Conservation (phyloP, 108 stramenopile genomes). For the Craspedostauros australis region DNA sequence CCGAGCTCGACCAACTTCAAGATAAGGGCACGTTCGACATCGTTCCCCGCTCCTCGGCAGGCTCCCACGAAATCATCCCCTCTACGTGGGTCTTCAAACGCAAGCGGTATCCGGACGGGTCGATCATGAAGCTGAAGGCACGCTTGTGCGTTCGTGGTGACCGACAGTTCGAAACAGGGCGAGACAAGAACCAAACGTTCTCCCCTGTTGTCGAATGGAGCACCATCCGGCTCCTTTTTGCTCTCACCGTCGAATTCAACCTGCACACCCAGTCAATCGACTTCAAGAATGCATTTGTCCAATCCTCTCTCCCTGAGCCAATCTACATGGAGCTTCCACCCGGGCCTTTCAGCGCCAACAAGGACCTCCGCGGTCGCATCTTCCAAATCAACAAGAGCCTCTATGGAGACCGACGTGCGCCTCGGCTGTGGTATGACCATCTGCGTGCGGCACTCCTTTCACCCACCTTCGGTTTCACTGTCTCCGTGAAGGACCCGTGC, state of each 20-base stretch:
- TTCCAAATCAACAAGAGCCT: slow-evolving; percentile 18
- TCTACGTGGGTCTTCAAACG: slow-evolving; percentile 18
- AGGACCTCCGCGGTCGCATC: slow-evolving; percentile 1
- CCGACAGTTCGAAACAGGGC: slow-evolving; percentile 18
- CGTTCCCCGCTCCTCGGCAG: background rate
- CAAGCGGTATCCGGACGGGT: slow-evolving; percentile 24
- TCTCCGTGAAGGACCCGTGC: slow-evolving; percentile 36
- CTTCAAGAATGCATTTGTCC: slow-evolving; percentile 22
- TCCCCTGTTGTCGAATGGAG: slow-evolving; percentile 42
- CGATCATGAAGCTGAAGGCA: slow-evolving; percentile 23
- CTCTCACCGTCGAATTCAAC: slow-evolving; percentile 1
- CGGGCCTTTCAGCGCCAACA: background rate
- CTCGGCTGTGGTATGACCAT: slow-evolving; percentile 24
- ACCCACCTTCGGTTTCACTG: slow-evolving; percentile 2
- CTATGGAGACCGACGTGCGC: slow-evolving; percentile 30
- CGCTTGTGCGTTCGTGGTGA: slow-evolving; percentile 33
- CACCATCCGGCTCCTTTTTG: slow-evolving; percentile 12
- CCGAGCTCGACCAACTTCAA: background rate
- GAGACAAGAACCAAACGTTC: slow-evolving; percentile 26
- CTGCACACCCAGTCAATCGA: slow-evolving; percentile 12
- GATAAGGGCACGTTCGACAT: background rate
- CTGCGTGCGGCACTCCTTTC: background rate
- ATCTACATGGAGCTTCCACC: slow-evolving; percentile 15
- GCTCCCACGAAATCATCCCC: background rate
- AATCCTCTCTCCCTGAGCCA: slow-evolving; percentile 4